A percentile compares a stretch with the other conserved stretches of the same genome.
These are phyloP conservation scores for Monascus ruber DNA, from an alignment of 2,329 filamentous ascomycete genomes.

Conservation along the genomic window DNA sequence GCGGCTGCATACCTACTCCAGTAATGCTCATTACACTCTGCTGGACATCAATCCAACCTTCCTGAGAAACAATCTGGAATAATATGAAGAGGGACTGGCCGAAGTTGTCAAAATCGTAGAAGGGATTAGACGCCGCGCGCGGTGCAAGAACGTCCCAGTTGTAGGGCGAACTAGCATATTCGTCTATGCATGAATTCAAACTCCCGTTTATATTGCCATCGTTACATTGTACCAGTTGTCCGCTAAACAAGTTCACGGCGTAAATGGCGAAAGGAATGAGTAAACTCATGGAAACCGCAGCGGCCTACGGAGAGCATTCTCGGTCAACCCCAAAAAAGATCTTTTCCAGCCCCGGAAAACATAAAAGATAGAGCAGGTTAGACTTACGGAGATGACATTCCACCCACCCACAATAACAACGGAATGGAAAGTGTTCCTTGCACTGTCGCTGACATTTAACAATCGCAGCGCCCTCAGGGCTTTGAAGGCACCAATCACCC, in stretches of 20 bases:
- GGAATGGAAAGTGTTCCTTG: conserved; percentile 91
- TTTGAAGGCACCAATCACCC: conserved; percentile 93
- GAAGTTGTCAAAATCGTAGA: conserved; percentile 90
- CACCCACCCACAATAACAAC: conserved; percentile 87
- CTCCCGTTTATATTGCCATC: conserved; percentile 50
- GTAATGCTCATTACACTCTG: conserved; percentile 74
- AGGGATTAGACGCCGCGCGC: conserved; percentile 67
- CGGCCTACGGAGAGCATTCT: conserved; percentile 42
- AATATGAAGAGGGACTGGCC: conserved; percentile 88
- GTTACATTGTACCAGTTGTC: conserved; percentile 70
- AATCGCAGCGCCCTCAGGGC: conserved; percentile 81
- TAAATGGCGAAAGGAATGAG: conserved; percentile 96
- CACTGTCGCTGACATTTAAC: conserved; percentile 91
- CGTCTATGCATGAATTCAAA: conserved; percentile 64
- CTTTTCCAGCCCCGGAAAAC: not conserved
- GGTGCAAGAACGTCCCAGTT: conserved; percentile 80
- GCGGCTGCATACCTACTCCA: conserved; percentile 61
- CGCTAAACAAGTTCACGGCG: conserved; percentile 83
- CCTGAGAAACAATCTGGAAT: conserved; percentile 97
- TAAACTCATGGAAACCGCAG: conserved; percentile 86
- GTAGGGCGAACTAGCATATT: conserved; percentile 66
- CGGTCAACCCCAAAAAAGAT: conserved; percentile 1
- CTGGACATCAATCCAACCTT: conserved; percentile 94
- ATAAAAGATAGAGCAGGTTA: not conserved
- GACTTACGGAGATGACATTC: conserved; percentile 73